These are phyloP conservation scores for Chytriomyces sp. DNA, from an alignment of 192 early-diverging fungal genomes.

Conservation along the genomic window DNA sequence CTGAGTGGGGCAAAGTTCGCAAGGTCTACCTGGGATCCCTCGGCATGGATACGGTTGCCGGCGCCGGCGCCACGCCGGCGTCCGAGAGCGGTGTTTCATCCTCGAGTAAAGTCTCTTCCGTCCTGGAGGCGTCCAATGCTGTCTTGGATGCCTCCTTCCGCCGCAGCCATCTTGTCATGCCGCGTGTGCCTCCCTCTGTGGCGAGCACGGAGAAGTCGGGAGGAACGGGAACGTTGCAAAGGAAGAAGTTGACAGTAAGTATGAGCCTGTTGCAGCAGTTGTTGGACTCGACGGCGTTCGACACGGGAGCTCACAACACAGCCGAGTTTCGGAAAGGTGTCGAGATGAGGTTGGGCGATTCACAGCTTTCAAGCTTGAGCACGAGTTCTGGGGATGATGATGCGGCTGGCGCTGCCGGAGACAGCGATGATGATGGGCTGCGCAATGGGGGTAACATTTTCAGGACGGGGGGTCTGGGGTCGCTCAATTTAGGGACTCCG, in stretches of 20 bases:
- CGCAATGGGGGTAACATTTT: neutral
- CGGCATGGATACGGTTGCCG: neutral
- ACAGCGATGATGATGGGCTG: neutral
- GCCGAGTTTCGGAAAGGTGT: neutral
- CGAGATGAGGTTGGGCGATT: constrained; percentile 27
- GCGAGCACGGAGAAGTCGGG: neutral
- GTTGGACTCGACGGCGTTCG: neutral
- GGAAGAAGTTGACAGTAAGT: constrained; percentile 6
- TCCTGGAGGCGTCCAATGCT: too few species aligned
- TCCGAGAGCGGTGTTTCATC: neutral
- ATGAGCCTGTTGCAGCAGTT: constrained; percentile 25
- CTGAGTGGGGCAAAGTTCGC: constrained; percentile 3
- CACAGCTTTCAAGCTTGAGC: constrained; percentile 1
- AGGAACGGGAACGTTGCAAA: neutral
- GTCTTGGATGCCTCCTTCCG: neutral
- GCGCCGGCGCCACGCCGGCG: neutral
- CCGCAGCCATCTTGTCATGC: neutral
- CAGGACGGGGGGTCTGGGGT: too few species aligned
- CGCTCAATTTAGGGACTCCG: neutral
- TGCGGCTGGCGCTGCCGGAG: neutral
- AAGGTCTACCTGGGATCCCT: constrained; percentile 16
- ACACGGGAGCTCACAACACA: neutral
- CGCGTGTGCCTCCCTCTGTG: neutral
- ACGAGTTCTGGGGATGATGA: constrained; percentile 10
- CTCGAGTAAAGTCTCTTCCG: too few species aligned